These are phyloP conservation scores for Plantago lanceolata DNA, from an alignment of 305 asterid species.

Conservation along the genomic window DNA sequence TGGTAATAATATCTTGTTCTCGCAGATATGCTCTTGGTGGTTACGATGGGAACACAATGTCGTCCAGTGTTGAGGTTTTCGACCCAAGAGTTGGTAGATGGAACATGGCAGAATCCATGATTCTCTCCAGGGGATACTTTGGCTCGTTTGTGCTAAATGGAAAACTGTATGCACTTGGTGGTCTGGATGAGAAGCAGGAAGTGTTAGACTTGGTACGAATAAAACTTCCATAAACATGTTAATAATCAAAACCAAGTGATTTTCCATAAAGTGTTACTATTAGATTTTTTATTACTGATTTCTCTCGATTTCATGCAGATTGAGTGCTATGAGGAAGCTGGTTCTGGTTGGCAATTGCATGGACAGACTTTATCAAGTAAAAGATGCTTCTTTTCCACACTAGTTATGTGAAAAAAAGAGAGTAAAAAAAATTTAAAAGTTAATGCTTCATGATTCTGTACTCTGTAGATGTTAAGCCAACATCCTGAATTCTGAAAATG, in stretches of 20 bases:
- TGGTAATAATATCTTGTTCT: conserved; percentile 3
- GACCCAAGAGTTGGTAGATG: conserved; percentile 63
- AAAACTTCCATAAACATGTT: neutral
- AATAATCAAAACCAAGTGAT: no score
- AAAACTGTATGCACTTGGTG: conserved; percentile 49
- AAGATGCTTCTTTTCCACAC: conserved; percentile 47
- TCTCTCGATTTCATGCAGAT: conserved; percentile 26
- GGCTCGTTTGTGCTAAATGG: conserved; percentile 50
- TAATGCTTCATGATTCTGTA: no score
- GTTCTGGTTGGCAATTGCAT: conserved; percentile 45
- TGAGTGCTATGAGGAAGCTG: conserved; percentile 45
- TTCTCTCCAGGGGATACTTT: conserved; percentile 37
- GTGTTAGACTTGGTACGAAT: conserved; percentile 44
- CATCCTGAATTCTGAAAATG: no score
- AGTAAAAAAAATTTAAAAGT: no score
- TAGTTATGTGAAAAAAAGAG: conserved; percentile 31
- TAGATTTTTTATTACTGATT: no score
- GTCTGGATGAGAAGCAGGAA: conserved; percentile 27
- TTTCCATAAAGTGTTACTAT: no score
- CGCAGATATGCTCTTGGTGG: conserved; percentile 74
- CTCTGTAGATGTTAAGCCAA: no score
- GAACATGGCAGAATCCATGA: conserved; percentile 52
- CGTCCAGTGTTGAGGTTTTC: conserved; percentile 51
- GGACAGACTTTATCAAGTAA: conserved; percentile 32
- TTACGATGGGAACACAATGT: conserved; percentile 45